Percentiles rank a stretch among this genome's conserved stretches.
Evolutionary conservation across 2,329 filamentous ascomycete genomes (phyloP).

Genomic region (Stachybotrys chlorohalonatus): DNA sequence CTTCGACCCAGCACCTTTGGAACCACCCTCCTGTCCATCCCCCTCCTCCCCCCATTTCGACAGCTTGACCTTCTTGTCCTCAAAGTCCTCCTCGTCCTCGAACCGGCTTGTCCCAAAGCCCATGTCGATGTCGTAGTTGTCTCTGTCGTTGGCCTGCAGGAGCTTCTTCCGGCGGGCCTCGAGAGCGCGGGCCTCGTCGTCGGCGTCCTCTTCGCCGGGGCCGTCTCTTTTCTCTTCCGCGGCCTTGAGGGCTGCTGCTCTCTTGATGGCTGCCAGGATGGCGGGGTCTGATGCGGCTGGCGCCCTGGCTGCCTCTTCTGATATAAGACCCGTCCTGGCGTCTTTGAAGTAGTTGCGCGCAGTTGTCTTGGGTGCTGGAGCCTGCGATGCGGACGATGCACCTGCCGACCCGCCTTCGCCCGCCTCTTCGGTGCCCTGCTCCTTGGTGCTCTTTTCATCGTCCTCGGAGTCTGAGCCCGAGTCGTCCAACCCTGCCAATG

Average conservation of each 20-base stretch:
- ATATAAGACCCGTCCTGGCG: conserved; percentile 43
- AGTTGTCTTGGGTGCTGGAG: conserved; percentile 24
- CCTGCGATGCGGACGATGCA: conserved; percentile 8
- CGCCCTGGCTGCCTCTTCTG: conserved; percentile 38
- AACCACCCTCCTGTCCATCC: conserved; percentile 38
- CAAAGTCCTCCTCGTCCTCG: conserved; percentile 80
- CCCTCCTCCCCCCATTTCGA: conserved; percentile 54
- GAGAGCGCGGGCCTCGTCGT: conserved; percentile 35
- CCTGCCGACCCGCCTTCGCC: conserved; percentile 10
- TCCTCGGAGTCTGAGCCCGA: conserved; percentile 37
- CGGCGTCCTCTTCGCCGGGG: conserved; percentile 11
- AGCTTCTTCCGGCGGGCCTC: conserved; percentile 66
- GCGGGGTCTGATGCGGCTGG: conserved; percentile 63
- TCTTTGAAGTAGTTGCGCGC: conserved; percentile 55
- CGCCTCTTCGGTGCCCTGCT: conserved; percentile 11
- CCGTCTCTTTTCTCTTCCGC: conserved; percentile 21
- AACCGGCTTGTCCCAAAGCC: conserved; percentile 85
- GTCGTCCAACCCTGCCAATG: conserved; percentile 47
- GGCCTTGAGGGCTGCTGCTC: conserved; percentile 60
- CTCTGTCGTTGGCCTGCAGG: conserved; percentile 63
- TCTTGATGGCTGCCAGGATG: conserved; percentile 76
- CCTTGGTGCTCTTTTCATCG: conserved; percentile 28
- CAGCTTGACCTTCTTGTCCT: conserved; percentile 58
- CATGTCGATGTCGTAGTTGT: conserved; percentile 87
- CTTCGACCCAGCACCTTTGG: conserved; percentile 40